Evolutionary conservation across 2,329 filamentous ascomycete species (phyloP), one percentile per base, ranked within the genome.

Genomic region (Fusarium camptoceras): DNA sequence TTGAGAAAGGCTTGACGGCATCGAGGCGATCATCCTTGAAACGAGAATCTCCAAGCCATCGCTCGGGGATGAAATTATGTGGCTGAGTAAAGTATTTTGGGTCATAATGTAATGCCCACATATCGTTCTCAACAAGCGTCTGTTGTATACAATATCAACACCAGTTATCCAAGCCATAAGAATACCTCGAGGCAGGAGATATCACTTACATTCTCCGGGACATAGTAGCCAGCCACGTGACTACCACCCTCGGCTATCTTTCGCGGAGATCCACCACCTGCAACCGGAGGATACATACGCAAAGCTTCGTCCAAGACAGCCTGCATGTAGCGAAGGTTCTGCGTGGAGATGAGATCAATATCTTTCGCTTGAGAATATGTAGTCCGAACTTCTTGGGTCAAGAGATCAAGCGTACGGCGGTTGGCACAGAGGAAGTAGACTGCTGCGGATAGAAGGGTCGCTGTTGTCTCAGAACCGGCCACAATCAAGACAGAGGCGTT

Each of bases 381-480:
- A 56, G 30, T 30, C 50, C 65, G 18, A 30, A 50, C 56, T 41
- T 68, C 56, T 55, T 18, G n/a, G 49, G 47, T n/a, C 30, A 50
- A 50, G 4, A 50, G 16, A 6, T 55, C 41, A 27, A 50, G 5
- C 5, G 37, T 68, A 54, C 14, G 65, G 37, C 41, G 51, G 24
- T 25, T 37, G 20, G 34, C 50, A 31, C 16, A 68, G 28, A 11
- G 61, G 54, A 55, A 50, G 22, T 50, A 61, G 39, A 66, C 20
- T 1, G 62, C 56, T n/a, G 56, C 65, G 3, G 65, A 66, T 14
- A 68, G 44, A 14, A 68, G 49, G 1, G 65, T 66, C 6, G 65
- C 61, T 12, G 65, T 68, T 12, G 65, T 68, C 31, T 68, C 65
- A 24, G 56, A 66, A 14, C 61, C 65, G 8, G 65, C 65, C 20